Conservation (phyloP, 2,329 filamentous ascomycete species). For the Diaporthe humulicola region DNA sequence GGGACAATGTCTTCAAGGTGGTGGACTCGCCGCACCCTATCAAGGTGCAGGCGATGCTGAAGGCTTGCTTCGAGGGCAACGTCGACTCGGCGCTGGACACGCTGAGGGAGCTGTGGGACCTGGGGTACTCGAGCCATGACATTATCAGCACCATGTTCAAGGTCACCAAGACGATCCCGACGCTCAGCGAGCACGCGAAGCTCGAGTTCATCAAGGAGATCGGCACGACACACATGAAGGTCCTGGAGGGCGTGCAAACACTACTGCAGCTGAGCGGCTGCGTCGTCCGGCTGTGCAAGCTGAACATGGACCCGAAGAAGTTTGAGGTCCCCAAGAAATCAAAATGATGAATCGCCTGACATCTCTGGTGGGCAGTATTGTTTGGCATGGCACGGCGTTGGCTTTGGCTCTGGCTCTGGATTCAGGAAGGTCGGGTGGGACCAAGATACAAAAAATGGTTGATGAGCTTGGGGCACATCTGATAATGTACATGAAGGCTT, state of each 20-base stretch:
- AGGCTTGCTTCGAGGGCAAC: conserved; percentile 93
- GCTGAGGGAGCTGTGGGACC: conserved; percentile 90
- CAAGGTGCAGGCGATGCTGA: conserved; percentile 98
- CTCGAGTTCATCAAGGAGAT: conserved; percentile 99
- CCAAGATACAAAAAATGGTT: conserved; percentile 30
- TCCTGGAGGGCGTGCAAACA: conserved; percentile 97
- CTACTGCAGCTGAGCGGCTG: conserved; percentile 94
- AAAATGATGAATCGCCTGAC: conserved; percentile 35
- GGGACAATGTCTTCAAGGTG: conserved; percentile 97
- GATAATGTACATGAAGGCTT: conserved; percentile 38
- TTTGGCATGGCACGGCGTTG: conserved; percentile 41
- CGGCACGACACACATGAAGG: conserved; percentile 99
- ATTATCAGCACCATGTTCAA: conserved; percentile 99
- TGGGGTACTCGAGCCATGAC: conserved; percentile 98
- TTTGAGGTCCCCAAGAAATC: conserved; percentile 67
- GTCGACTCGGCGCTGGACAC: conserved; percentile 89
- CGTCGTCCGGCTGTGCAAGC: conserved; percentile 88
- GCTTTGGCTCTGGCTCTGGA: conserved; percentile 35
- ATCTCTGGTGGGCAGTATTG: conserved; percentile 7
- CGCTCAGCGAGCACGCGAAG: conserved; percentile 93
- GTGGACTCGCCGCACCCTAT: conserved; percentile 97
- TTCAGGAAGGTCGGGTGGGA: conserved; percentile 31
- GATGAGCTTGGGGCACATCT: conserved; percentile 36
- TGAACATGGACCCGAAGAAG: conserved; percentile 94
- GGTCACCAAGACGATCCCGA: conserved; percentile 95